Evolutionary conservation across 2,329 filamentous ascomycete genomes (phyloP).

Genomic region (Grosmannia clavigera): DNA sequence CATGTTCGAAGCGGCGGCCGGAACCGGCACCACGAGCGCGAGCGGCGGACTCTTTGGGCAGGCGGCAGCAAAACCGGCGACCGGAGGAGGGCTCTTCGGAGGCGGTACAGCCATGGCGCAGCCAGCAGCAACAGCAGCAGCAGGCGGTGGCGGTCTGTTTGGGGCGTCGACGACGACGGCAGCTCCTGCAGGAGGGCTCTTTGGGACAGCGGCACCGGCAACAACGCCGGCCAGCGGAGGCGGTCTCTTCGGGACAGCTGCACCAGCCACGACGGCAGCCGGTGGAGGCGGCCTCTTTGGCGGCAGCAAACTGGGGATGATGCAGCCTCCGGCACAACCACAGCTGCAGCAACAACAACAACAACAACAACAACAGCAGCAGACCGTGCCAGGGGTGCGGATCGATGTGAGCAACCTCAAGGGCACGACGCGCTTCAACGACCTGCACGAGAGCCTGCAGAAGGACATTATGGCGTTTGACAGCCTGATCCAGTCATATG

Average conservation of each 20-base stretch:
- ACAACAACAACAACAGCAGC: conserved; percentile 5
- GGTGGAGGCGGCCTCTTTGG: conserved; percentile 15
- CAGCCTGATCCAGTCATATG: conserved; percentile 66
- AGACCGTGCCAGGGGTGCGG: conserved; percentile 54
- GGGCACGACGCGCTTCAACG: conserved; percentile 82
- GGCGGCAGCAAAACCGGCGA: background rate
- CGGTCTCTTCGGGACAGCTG: conserved; percentile 12
- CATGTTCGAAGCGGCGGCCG: conserved; percentile 6
- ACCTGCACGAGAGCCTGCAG: conserved; percentile 73
- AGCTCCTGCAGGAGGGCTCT: background rate
- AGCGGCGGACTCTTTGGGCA: conserved; percentile 6
- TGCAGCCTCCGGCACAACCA: background rate
- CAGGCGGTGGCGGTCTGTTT: conserved; percentile 12
- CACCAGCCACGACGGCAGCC: conserved; percentile 17
- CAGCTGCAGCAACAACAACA: too few species aligned
- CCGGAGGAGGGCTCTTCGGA: conserved; percentile 6
- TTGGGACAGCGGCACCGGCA: background rate
- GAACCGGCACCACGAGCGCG: conserved; percentile 11
- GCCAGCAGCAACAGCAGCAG: conserved; percentile 17
- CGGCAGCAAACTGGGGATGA: background rate
- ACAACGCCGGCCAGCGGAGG: background rate
- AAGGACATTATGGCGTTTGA: conserved; percentile 68
- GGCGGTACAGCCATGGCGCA: conserved; percentile 4
- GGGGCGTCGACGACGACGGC: background rate
- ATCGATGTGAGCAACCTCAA: conserved; percentile 70